Percentiles rank a stretch among this genome's conserved stretches.
Conservation (phyloP, 495 filamentous ascomycete species). For the Acidomyces sp. region DNA sequence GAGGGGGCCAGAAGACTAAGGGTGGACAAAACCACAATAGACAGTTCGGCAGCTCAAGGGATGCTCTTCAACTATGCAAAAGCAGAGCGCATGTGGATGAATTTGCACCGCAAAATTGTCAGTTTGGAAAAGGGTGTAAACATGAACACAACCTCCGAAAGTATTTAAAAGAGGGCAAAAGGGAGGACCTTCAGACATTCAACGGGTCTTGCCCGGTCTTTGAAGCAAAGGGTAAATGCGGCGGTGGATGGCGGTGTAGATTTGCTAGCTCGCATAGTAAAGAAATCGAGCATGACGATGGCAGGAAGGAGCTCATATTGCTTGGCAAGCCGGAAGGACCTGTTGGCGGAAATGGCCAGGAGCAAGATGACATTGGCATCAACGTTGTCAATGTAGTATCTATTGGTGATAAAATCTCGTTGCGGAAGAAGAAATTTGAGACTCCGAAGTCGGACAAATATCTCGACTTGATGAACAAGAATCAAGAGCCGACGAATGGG, state of each 20-base stretch:
- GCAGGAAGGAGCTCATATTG: slow-evolving; percentile 67
- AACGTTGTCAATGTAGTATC: slow-evolving; percentile 65
- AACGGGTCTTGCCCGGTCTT: slow-evolving; percentile 66
- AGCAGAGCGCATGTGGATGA: slow-evolving; percentile 53
- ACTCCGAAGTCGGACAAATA: slow-evolving; percentile 64
- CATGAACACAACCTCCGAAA: slow-evolving; percentile 68
- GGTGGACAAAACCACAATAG: slow-evolving; percentile 74
- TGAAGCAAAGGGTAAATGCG: slow-evolving; percentile 60
- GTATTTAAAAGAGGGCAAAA: slow-evolving; percentile 72
- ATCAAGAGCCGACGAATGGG: slow-evolving; percentile 39
- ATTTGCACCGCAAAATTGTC: slow-evolving; percentile 60
- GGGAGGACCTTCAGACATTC: slow-evolving; percentile 62
- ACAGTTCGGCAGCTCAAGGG: slow-evolving; percentile 68
- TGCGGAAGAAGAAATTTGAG: slow-evolving; percentile 51
- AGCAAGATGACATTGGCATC: slow-evolving; percentile 33
- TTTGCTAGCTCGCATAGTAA: slow-evolving; percentile 70
- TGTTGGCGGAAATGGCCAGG: slow-evolving; percentile 21
- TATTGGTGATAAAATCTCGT: slow-evolving; percentile 48
- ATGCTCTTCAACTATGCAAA: slow-evolving; percentile 65
- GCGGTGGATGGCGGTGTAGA: slow-evolving; percentile 82
- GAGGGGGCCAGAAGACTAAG: slow-evolving; percentile 44
- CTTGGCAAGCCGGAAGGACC: slow-evolving; percentile 36
- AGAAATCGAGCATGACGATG: slow-evolving; percentile 60
- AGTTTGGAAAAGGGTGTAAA: slow-evolving; percentile 63
- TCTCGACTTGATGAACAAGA: slow-evolving; percentile 55